These are phyloP conservation scores for Geranium rotundifolium DNA, from an alignment of 345 rosid genomes.

Conservation along the genomic window DNA sequence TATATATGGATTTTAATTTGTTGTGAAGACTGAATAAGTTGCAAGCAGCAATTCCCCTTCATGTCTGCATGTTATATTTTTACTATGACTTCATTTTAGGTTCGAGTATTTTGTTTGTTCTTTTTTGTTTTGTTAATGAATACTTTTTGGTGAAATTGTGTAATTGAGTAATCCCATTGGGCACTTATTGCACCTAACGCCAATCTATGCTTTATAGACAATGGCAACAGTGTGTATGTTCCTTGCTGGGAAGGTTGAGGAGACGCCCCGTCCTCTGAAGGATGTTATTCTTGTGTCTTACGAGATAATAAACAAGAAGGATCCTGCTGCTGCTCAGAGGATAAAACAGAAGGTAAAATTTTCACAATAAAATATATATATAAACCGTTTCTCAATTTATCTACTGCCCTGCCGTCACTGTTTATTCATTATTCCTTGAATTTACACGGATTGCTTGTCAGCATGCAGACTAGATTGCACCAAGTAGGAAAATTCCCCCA, in stretches of 20 bases:
- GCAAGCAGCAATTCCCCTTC: too few relatives aligned
- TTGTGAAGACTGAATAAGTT: too few relatives aligned
- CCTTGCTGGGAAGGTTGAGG: slow-evolving; percentile 97
- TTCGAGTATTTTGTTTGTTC: not conserved
- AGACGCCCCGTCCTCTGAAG: slow-evolving; percentile 90
- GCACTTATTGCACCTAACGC: not conserved
- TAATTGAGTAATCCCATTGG: not conserved
- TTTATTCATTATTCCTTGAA: not conserved
- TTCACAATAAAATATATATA: slow-evolving; percentile 1
- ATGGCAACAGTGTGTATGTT: slow-evolving; percentile 97
- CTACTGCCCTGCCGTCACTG: not conserved
- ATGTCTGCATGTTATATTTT: not conserved
- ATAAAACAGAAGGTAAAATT: slow-evolving; percentile 81
- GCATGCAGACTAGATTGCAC: too few relatives aligned
- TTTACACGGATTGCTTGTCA: too few relatives aligned
- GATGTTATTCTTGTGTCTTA: slow-evolving; percentile 91
- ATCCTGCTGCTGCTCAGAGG: slow-evolving; percentile 67
- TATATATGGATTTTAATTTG: too few relatives aligned
- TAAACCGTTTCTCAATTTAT: not conserved
- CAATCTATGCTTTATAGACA: slow-evolving; percentile 34
- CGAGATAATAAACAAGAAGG: slow-evolving; percentile 89
- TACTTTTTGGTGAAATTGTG: not conserved
- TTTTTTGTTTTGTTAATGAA: not conserved
- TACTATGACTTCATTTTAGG: not conserved
- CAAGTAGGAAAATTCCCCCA: too few relatives aligned